Evolutionary conservation across 1,139 yeast genomes (phyloP).

Genomic region (Saccharomycopsis hybrid): DNA sequence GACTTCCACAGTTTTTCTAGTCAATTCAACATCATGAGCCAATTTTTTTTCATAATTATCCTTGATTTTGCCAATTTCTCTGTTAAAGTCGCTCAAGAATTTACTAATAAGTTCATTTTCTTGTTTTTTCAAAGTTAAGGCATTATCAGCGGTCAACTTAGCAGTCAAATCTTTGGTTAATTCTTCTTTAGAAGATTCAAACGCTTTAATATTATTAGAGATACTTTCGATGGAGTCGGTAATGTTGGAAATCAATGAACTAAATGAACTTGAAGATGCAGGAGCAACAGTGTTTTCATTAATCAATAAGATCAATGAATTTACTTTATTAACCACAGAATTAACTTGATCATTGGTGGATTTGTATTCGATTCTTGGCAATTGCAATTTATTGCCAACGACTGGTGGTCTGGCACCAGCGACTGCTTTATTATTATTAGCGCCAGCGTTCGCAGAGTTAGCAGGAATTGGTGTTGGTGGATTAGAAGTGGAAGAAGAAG

Average conservation of each 20-base stretch:
- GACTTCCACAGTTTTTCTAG: constrained; percentile 59
- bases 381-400: constrained; percentile 12
- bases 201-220: constrained; percentile 18
- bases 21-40: constrained; percentile 59
- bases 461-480: constrained; percentile 14
- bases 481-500: constrained; percentile 22
- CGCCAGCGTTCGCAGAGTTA: neutral
- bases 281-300: constrained; percentile 23
- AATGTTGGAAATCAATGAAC: constrained; percentile 4
- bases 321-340: constrained; percentile 30
- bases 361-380: constrained; percentile 29
- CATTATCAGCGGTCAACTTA: constrained; percentile 30
- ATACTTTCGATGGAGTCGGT: constrained; percentile 8
- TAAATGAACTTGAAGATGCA: neutral
- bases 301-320: constrained; percentile 30
- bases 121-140: constrained; percentile 22
- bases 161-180: constrained; percentile 31
- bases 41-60: constrained; percentile 56
- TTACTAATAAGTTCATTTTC: constrained; percentile 36
- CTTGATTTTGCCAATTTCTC: constrained; percentile 59
- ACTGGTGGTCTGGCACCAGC: neutral
- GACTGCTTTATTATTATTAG: neutral
- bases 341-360: constrained; percentile 30
- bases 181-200: constrained; percentile 27
- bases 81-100: constrained; percentile 50